Conservation (phyloP, 2,329 filamentous ascomycete genomes). For the Anisogramma anomala region DNA sequence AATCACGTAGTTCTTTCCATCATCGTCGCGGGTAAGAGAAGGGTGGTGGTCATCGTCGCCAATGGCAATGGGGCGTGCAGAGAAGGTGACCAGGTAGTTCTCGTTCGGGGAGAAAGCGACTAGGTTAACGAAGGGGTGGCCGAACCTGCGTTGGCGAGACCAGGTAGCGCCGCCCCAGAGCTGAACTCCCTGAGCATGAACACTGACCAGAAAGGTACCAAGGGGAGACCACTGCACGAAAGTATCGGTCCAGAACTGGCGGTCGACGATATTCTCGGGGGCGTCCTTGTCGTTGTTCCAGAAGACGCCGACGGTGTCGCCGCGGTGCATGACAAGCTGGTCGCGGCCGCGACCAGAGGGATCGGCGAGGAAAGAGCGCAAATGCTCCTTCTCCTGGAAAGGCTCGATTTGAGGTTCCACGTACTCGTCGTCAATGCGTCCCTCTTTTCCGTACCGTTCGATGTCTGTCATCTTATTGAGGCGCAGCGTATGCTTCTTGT, state of each 20-base stretch:
- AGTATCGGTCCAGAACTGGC: slow-evolving; percentile 92
- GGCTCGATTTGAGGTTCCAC: slow-evolving; percentile 67
- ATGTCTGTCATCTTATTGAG: slow-evolving; percentile 99
- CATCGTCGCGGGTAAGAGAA: slow-evolving; percentile 77
- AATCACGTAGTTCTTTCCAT: slow-evolving; percentile 98
- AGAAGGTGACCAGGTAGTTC: slow-evolving; percentile 94
- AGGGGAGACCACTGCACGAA: slow-evolving; percentile 97
- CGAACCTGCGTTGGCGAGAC: slow-evolving; percentile 83
- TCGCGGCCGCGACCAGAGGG: slow-evolving; percentile 69
- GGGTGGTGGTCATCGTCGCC: slow-evolving; percentile 81
- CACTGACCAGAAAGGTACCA: slow-evolving; percentile 86
- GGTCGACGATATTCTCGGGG: slow-evolving; percentile 81
- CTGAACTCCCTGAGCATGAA: slow-evolving; percentile 92
- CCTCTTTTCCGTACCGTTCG: slow-evolving; percentile 89
- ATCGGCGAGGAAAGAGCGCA: slow-evolving; percentile 87
- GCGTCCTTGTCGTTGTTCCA: slow-evolving; percentile 96
- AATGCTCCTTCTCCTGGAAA: slow-evolving; percentile 85
- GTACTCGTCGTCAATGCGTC: slow-evolving; percentile 86
- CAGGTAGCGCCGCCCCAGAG: slow-evolving; percentile 89
- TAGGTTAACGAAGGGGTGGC: slow-evolving; percentile 89
- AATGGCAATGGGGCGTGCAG: slow-evolving; percentile 81
- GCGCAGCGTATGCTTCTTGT: slow-evolving; percentile 90
- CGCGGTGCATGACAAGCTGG: slow-evolving; percentile 90
- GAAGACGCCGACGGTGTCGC: slow-evolving; percentile 84
- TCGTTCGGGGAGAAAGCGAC: slow-evolving; percentile 91